Conservation (phyloP, 306 rosid genomes). For the Dalbergia cochinchinensis region DNA sequence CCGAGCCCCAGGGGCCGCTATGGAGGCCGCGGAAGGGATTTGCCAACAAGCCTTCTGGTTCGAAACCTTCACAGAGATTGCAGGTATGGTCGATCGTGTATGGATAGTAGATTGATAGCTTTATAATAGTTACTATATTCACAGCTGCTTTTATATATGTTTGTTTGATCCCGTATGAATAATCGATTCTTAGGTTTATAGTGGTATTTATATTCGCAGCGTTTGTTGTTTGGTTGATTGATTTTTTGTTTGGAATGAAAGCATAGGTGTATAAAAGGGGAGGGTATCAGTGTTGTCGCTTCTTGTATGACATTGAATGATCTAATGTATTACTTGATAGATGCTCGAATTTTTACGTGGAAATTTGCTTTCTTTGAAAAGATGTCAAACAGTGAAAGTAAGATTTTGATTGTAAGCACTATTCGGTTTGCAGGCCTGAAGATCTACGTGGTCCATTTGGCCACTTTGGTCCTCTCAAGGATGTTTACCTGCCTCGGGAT, state of each 20-base stretch:
- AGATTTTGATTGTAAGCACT: background rate
- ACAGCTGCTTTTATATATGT: background rate
- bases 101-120: background rate
- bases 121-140: background rate
- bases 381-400: background rate
- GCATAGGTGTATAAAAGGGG: background rate
- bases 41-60: constrained; percentile 84
- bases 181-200: no score
- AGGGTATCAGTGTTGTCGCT: background rate
- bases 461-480: constrained; percentile 84
- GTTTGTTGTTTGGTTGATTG: background rate
- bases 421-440: constrained; percentile 62
- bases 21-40: constrained; percentile 66
- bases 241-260: background rate
- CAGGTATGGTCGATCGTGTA: constrained; percentile 52
- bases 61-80: constrained; percentile 81
- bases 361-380: no score
- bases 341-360: no score
- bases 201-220: no score
- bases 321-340: background rate
- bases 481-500: constrained; percentile 84
- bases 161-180: background rate
- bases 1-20: constrained; percentile 71
- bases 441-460: constrained; percentile 76
- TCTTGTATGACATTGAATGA: background rate